phyloP scores from a whole-genome alignment of 108 stramenopile genomes.

The Skeletonema grethae region DNA sequence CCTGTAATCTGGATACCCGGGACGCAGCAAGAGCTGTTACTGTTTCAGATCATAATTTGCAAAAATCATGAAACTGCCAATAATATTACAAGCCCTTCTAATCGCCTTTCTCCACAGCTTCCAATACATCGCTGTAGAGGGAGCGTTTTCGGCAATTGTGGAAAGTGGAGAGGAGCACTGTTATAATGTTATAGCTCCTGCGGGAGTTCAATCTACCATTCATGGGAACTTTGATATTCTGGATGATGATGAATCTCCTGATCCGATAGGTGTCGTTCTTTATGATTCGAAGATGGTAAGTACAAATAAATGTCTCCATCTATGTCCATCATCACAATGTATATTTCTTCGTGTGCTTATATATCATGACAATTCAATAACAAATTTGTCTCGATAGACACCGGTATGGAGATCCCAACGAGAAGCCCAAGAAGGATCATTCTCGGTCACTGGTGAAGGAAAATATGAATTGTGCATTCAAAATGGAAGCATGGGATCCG shows the following conservation, averaged over 20 bases:
- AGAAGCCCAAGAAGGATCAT: constrained; percentile 58
- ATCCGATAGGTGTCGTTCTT: constrained; percentile 41
- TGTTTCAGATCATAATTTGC: background rate
- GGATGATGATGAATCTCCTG: constrained; percentile 40
- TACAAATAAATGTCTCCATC: background rate
- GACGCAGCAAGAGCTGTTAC: too few relatives aligned
- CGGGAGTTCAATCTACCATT: constrained; percentile 23
- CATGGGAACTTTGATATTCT: constrained; percentile 44
- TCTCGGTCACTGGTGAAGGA: constrained; percentile 40
- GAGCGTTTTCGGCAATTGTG: constrained; percentile 31
- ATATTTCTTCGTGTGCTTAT: background rate
- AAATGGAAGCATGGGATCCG: constrained; percentile 54
- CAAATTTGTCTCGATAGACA: background rate
- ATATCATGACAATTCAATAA: background rate
- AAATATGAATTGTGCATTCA: constrained; percentile 67
- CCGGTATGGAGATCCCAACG: constrained; percentile 56
- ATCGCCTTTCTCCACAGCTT: constrained; percentile 4
- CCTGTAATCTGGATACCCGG: too few relatives aligned
- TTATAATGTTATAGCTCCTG: constrained; percentile 33
- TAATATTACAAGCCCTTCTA: background rate
- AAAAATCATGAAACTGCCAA: background rate
- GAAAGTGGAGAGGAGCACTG: constrained; percentile 43
- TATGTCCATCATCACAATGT: background rate
- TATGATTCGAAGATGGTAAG: constrained; percentile 24
- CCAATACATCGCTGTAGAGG: constrained; percentile 8